Evolutionary conservation across 805 yeast species (phyloP).

Genomic region (Suhomyces prunicola): DNA sequence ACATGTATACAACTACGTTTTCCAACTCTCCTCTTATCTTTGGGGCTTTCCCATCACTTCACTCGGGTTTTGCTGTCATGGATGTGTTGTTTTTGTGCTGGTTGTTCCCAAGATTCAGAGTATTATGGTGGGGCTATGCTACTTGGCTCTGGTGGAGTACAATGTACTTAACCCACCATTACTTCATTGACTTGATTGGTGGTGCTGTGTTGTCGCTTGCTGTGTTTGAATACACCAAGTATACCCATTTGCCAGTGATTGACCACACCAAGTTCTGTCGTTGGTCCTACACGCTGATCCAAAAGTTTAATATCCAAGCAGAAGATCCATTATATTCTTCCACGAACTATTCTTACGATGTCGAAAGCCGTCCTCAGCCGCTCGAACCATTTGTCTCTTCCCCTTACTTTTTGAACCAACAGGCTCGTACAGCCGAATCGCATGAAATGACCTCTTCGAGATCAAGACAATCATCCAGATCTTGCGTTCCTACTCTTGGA

Average conservation of each 20-base stretch:
- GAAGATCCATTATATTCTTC: constrained; percentile 29
- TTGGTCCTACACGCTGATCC: constrained; percentile 55
- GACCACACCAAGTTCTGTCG: constrained; percentile 57
- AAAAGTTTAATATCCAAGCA: constrained; percentile 21
- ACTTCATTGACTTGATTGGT: constrained; percentile 89
- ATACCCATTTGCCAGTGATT: constrained; percentile 61
- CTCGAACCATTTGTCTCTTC: not conserved
- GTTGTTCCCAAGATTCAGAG: constrained; percentile 69
- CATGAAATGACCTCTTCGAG: constrained; percentile 25
- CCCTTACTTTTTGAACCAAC: constrained; percentile 10
- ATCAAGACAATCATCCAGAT: constrained; percentile 28
- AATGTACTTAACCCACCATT: constrained; percentile 96
- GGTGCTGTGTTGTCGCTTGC: constrained; percentile 81
- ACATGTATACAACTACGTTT: constrained; percentile 80
- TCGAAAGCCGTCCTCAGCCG: constrained; percentile 3
- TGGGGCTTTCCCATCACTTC: constrained; percentile 86
- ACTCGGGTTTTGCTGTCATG: constrained; percentile 92
- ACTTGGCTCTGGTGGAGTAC: constrained; percentile 98
- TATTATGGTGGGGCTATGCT: constrained; percentile 73
- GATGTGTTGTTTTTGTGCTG: constrained; percentile 84
- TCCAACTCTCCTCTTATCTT: constrained; percentile 86
- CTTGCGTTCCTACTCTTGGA: constrained; percentile 10
- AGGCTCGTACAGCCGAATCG: constrained; percentile 5
- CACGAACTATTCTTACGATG: not conserved
- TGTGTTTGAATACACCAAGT: constrained; percentile 67